These are phyloP conservation scores for Phyllostachys edulis DNA, from an alignment of 176 grass and related monocot species.

Conservation along the genomic window DNA sequence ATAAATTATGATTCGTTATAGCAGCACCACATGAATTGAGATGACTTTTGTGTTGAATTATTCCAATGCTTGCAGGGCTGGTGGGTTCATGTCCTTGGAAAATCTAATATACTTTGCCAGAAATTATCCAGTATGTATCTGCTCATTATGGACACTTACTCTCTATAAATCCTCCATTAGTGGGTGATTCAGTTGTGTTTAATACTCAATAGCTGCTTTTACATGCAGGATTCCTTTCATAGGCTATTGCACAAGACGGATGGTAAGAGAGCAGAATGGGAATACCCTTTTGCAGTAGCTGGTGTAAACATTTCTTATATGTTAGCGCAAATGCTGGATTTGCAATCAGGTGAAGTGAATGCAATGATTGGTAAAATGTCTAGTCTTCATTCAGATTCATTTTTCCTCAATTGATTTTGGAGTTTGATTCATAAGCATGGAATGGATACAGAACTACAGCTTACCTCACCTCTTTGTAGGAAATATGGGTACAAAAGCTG, in stretches of 20 bases:
- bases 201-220: conserved; percentile 26
- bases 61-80: conserved; percentile 43
- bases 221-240: conserved; percentile 68
- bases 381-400: not conserved
- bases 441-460: not conserved
- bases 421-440: conserved; percentile 6
- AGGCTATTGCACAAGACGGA: conserved; percentile 61
- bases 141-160: conserved; percentile 14
- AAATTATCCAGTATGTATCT: conserved; percentile 60
- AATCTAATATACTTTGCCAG: conserved; percentile 73
- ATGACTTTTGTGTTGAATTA: conserved; percentile 11
- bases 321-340: conserved; percentile 63
- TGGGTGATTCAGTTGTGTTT: conserved; percentile 21
- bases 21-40: conserved; percentile 19
- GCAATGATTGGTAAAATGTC: not conserved
- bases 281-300: conserved; percentile 73
- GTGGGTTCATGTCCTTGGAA: conserved; percentile 75
- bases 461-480: conserved; percentile 40
- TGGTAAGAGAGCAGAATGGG: conserved; percentile 66
- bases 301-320: conserved; percentile 77
- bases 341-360: conserved; percentile 58
- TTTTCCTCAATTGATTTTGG: not conserved
- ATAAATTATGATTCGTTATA: conserved; percentile 5
- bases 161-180: not conserved
- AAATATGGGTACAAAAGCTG: conserved; percentile 54